Base-by-base conservation (phyloP, 139 green algal species). In the Chlorella sp. region DNA sequence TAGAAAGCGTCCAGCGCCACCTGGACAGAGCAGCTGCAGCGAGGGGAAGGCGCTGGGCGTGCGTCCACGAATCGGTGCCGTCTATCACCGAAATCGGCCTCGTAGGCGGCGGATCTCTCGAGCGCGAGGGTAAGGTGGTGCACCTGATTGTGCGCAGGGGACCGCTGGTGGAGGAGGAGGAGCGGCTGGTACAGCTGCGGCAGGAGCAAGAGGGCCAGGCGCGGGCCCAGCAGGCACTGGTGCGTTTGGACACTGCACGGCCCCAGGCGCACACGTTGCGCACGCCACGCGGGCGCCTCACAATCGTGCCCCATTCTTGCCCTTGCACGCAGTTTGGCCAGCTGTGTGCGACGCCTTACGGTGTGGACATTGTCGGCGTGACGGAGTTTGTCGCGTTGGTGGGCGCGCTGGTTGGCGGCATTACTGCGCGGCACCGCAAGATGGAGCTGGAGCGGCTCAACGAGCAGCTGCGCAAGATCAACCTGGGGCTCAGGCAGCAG, bases 351-450 rank as follows among this genome's bases (percentile, higher is more conserved):
- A 98, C 94, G 17, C 94, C 94, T 0, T 98, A 94, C 85, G 94
- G 94, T 59, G 81, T 98, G 1, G 94, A 98, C 67, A 89, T 98
- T 10, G 94, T 98, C 5, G 94, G 94, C 65, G 97, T 98, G 84
- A 97, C 90, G 1, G 91, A 97, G 83, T 68, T 89, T 1, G 68
- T 98, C 1, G 91, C 89, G 24, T 79, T 97, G 0, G 86, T 93
- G 2, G 71, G 71, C 49, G 74, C 77, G 0, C 71, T 86, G 49
- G 78, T 86, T 49, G 81, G 79, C 30, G 89, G 92, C 24, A 70
- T 97, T 17, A 82, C 86, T 23, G 88, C 92, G 0, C 78, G 90
- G 3, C 81, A 90, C 69, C 84, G 92, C 33, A 97, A 97, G 85
- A 75, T 84, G 24, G 92, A 97, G 81, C 34, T 96, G 36, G 90